phyloP scores from a whole-genome alignment of 495 filamentous ascomycete species.

The Xeromyces bisporus region DNA sequence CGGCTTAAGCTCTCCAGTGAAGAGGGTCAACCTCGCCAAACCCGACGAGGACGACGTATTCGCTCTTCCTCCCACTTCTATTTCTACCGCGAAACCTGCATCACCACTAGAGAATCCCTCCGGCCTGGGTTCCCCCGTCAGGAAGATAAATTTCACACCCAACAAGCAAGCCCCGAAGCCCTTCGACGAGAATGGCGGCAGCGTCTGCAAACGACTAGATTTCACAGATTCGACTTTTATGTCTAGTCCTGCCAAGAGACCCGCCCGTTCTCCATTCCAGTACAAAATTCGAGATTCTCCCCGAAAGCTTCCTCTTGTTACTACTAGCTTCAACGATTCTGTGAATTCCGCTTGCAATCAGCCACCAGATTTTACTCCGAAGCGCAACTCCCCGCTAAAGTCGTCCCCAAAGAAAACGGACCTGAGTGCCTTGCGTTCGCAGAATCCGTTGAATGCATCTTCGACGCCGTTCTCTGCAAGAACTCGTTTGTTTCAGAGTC shows the following conservation, averaged over 20 bases:
- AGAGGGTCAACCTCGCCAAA: conserved; percentile 22
- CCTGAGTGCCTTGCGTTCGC: conserved; percentile 19
- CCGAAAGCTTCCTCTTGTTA: conserved; percentile 6
- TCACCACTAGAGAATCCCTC: conserved; percentile 7
- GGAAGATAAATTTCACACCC: conserved; percentile 20
- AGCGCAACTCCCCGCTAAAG: conserved; percentile 21
- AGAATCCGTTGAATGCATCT: conserved; percentile 13
- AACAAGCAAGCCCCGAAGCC: conserved; percentile 8
- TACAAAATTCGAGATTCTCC: conserved; percentile 21
- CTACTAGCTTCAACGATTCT: too few species aligned
- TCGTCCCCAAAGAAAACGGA: conserved; percentile 28
- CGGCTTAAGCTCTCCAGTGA: conserved; percentile 24
- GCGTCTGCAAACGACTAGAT: conserved; percentile 16
- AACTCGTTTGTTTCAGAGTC: conserved; percentile 25
- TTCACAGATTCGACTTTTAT: conserved; percentile 24
- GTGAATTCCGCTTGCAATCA: too few species aligned
- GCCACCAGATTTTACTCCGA: conserved; percentile 16
- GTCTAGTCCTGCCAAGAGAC: conserved; percentile 33
- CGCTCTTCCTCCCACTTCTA: too few species aligned
- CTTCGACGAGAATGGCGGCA: conserved; percentile 8
- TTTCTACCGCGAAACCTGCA: conserved; percentile 13
- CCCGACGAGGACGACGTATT: conserved; percentile 23
- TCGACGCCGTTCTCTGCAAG: conserved; percentile 17
- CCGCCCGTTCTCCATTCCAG: conserved; percentile 33
- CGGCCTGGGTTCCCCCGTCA: conserved; percentile 13